Conservation (phyloP, 306 rosid genomes). For the Cajanus cajan region DNA sequence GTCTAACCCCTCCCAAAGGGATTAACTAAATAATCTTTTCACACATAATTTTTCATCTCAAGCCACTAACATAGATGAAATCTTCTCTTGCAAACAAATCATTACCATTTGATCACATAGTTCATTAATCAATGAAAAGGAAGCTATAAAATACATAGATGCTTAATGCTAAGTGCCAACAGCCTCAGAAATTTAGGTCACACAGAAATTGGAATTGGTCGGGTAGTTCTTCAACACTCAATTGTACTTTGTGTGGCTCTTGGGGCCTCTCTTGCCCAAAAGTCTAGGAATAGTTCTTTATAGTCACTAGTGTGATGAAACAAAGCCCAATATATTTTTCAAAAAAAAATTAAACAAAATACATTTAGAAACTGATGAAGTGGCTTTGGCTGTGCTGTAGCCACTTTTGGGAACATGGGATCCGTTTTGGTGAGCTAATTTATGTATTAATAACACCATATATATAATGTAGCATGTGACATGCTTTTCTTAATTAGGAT, state of each 20-base stretch:
- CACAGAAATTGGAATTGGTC: constrained; percentile 42
- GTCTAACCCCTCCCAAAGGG: background rate
- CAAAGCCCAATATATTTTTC: constrained; percentile 2
- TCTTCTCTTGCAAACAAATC: background rate
- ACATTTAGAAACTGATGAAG: constrained; percentile 30
- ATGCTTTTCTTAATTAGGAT: constrained; percentile 38
- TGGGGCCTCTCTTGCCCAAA: constrained; percentile 27
- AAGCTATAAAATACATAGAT: constrained; percentile 29
- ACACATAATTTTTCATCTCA: background rate
- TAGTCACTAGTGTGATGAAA: constrained; percentile 20
- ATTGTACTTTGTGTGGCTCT: constrained; percentile 44
- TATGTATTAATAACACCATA: constrained; percentile 32
- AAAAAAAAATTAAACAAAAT: background rate
- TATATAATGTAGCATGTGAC: constrained; percentile 51
- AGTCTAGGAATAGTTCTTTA: constrained; percentile 12
- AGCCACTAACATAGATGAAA: constrained; percentile 10
- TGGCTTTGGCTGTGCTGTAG: constrained; percentile 52
- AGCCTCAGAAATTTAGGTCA: constrained; percentile 29
- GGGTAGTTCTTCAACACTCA: constrained; percentile 38
- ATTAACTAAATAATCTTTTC: background rate
- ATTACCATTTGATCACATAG: constrained; percentile 16
- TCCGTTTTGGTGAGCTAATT: constrained; percentile 50
- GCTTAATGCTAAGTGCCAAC: constrained; percentile 7
- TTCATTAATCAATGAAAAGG: constrained; percentile 3
- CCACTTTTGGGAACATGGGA: constrained; percentile 65